Percentiles rank a stretch among this genome's conserved stretches.
These are phyloP conservation scores for Carex arenaria DNA, from an alignment of 202 grass and related monocot genomes.

Conservation along the genomic window DNA sequence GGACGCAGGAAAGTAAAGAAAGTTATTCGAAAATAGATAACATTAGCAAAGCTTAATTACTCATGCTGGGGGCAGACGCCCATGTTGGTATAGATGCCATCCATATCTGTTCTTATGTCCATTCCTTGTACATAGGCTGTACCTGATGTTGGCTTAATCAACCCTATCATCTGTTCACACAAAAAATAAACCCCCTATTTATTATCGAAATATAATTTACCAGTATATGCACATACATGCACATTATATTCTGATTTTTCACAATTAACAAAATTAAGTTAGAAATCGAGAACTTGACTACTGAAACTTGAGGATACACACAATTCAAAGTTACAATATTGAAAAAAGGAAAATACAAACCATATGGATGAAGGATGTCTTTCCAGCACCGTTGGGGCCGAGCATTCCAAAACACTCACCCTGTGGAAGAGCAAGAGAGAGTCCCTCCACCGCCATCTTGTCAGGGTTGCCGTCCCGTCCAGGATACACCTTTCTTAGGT, in stretches of 20 bases:
- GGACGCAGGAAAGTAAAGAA: not conserved
- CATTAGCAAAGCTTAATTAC: constrained; percentile 43
- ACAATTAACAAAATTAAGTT: not conserved
- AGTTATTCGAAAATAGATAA: not conserved
- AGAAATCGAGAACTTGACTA: not conserved
- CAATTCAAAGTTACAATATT: not conserved
- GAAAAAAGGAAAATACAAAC: constrained; percentile 20
- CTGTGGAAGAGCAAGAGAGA: constrained; percentile 69
- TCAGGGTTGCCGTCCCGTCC: constrained; percentile 65
- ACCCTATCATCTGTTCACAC: constrained; percentile 74
- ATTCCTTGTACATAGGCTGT: constrained; percentile 74
- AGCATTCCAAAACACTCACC: constrained; percentile 97
- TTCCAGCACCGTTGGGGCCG: constrained; percentile 83
- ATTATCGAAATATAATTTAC: not conserved
- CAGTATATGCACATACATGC: not conserved
- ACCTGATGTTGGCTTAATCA: constrained; percentile 71
- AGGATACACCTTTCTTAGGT: constrained; percentile 76
- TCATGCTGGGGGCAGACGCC: constrained; percentile 95
- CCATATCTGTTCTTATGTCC: constrained; percentile 70
- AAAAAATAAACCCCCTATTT: not conserved
- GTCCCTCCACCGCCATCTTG: constrained; percentile 64
- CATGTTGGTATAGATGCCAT: constrained; percentile 72
- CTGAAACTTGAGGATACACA: not conserved
- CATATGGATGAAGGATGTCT: constrained; percentile 91
- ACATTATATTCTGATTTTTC: not conserved